These are phyloP conservation scores for Asterophora lycoperdoides DNA, from an alignment of 768 basidiomycete genomes.

Conservation along the genomic window DNA sequence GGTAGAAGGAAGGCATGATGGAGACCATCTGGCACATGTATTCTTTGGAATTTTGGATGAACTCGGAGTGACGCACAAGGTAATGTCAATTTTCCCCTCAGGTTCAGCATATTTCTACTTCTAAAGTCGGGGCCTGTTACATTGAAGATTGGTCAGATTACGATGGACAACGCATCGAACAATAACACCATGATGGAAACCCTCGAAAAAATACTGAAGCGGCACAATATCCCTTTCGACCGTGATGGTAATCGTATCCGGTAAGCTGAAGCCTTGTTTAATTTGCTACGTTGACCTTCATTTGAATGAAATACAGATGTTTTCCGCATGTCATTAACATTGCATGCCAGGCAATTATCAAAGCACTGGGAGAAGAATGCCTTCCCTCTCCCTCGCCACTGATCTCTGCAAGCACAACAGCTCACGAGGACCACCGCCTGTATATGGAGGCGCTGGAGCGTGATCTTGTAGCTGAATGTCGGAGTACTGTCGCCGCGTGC, in stretches of 20 bases:
- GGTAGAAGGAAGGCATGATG: slow-evolving; percentile 27
- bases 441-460: slow-evolving; percentile 19
- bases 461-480: slow-evolving; percentile 22
- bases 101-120: background rate
- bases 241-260: slow-evolving; percentile 16
- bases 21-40: slow-evolving; percentile 21
- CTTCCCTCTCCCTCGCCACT: slow-evolving; percentile 1
- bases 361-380: slow-evolving; percentile 13
- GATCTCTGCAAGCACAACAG: background rate
- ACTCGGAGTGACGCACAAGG: slow-evolving; percentile 17
- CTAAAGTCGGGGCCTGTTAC: background rate
- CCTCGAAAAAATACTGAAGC: slow-evolving; percentile 14
- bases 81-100: background rate
- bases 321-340: slow-evolving; percentile 28
- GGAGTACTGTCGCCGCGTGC: slow-evolving; percentile 26
- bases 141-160: slow-evolving; percentile 23
- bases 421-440: background rate
- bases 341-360: slow-evolving; percentile 16
- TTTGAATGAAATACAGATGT: slow-evolving; percentile 21
- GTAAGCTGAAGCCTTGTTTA: background rate
- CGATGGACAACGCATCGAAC: slow-evolving; percentile 35
- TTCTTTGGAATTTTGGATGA: slow-evolving; percentile 24
- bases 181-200: slow-evolving; percentile 29
- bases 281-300: background rate
- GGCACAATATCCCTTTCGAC: slow-evolving; percentile 12